Percentiles rank a stretch among this genome's conserved stretches.
Conservation (phyloP, 2,329 filamentous ascomycete genomes). For the Fonsecaea monophora region DNA sequence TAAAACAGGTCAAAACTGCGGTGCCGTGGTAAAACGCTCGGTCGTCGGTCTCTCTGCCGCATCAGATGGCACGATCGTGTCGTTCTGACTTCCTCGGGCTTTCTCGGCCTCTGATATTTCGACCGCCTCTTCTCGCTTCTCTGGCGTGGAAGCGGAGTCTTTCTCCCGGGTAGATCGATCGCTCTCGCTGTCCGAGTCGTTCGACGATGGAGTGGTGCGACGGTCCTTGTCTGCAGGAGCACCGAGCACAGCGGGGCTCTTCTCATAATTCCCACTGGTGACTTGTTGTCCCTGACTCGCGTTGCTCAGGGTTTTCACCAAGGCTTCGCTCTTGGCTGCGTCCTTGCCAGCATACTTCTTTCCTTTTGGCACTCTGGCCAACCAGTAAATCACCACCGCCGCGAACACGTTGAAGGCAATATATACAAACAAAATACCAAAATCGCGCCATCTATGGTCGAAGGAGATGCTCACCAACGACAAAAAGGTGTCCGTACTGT, state of each 20-base stretch:
- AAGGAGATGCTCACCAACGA: slow-evolving; percentile 55
- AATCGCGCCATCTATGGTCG: slow-evolving; percentile 59
- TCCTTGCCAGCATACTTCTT: slow-evolving; percentile 52
- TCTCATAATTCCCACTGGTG: neutral
- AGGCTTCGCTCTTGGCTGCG: slow-evolving; percentile 41
- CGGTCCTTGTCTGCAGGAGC: neutral
- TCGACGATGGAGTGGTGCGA: neutral
- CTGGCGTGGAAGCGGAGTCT: neutral
- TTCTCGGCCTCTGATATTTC: neutral
- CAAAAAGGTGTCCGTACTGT: slow-evolving; percentile 59
- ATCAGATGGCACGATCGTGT: neutral
- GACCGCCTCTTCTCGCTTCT: neutral
- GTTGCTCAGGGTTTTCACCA: slow-evolving; percentile 24
- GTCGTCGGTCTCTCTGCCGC: slow-evolving; percentile 2
- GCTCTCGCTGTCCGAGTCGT: slow-evolving; percentile 4
- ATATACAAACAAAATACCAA: slow-evolving; percentile 62
- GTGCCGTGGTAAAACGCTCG: slow-evolving; percentile 14
- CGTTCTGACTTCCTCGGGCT: neutral
- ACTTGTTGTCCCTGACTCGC: slow-evolving; percentile 2
- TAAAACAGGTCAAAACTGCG: slow-evolving; percentile 9
- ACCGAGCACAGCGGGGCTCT: slow-evolving; percentile 4
- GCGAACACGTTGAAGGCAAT: slow-evolving; percentile 59
- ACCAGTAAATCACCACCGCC: slow-evolving; percentile 61
- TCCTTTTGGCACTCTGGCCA: slow-evolving; percentile 58
- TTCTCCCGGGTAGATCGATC: neutral